These are phyloP conservation scores for Lagerstroemia speciosa DNA, from an alignment of 345 rosid species.

Conservation along the genomic window DNA sequence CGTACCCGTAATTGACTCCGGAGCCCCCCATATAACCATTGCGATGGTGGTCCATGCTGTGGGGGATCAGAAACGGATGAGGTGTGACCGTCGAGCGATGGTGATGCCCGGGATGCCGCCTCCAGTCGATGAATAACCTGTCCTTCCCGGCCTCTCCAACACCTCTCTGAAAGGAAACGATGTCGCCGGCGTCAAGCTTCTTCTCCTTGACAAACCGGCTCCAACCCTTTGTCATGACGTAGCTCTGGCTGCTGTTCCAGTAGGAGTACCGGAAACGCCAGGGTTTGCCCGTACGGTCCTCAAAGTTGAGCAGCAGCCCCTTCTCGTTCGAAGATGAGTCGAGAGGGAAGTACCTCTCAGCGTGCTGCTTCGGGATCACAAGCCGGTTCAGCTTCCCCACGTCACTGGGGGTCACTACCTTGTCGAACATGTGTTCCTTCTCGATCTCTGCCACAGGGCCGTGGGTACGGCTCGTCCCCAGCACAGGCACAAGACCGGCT, in stretches of 20 bases:
- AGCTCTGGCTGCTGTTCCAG: slow-evolving; percentile 97
- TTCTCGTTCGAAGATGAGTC: slow-evolving; percentile 66
- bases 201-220: slow-evolving; percentile 95
- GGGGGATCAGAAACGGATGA: slow-evolving; percentile 13
- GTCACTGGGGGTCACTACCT: slow-evolving; percentile 58
- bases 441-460: slow-evolving; percentile 13
- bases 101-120: slow-evolving; percentile 51
- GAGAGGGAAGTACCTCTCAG: slow-evolving; percentile 77
- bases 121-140: slow-evolving; percentile 74
- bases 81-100: slow-evolving; percentile 13
- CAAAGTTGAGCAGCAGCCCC: slow-evolving; percentile 82
- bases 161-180: slow-evolving; percentile 79
- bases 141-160: slow-evolving; percentile 47
- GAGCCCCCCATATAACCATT: slow-evolving; percentile 2
- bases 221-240: slow-evolving; percentile 96
- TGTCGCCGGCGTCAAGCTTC: slow-evolving; percentile 85
- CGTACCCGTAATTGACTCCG: slow-evolving; percentile 16
- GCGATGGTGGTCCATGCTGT: slow-evolving; percentile 8
- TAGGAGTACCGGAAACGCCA: slow-evolving; percentile 93
- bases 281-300: slow-evolving; percentile 61
- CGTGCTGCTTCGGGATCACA: slow-evolving; percentile 57
- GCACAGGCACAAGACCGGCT: neutral
- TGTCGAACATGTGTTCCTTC: slow-evolving; percentile 53
- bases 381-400: slow-evolving; percentile 61
- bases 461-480: slow-evolving; percentile 3